Evolutionary conservation across 805 yeast species (phyloP).

Genomic region (Yamadazyma akitaensis): DNA sequence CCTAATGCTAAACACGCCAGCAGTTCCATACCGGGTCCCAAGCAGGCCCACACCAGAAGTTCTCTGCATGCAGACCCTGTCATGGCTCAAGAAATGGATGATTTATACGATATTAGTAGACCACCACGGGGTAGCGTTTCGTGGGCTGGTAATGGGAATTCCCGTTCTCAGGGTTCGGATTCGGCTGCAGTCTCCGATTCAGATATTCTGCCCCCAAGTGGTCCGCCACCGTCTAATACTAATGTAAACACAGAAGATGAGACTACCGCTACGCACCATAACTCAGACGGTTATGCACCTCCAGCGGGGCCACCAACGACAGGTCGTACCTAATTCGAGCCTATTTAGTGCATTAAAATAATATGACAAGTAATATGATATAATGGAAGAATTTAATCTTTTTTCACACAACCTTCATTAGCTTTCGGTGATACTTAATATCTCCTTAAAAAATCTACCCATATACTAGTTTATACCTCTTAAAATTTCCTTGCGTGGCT

Average conservation of each 20-base stretch:
- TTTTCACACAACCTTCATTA: neutral
- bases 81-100: neutral
- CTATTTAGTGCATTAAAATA: neutral
- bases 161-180: neutral
- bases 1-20: conserved; percentile 20
- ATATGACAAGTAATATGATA: neutral
- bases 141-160: neutral
- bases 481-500: neutral
- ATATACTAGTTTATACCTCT: too few relatives aligned
- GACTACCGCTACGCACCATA: neutral
- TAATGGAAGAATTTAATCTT: neutral
- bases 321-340: neutral
- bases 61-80: conserved; percentile 10
- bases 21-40: conserved; percentile 4
- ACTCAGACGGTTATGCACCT: neutral
- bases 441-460: too few relatives aligned
- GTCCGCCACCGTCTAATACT: neutral
- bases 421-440: too few relatives aligned
- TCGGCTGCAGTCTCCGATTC: neutral
- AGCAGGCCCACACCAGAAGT: conserved; percentile 11
- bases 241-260: neutral
- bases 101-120: neutral
- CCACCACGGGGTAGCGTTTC: conserved; percentile 3
- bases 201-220: neutral
- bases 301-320: conserved; percentile 2